Conservation (phyloP, 1,284 basidiomycete species). For the Pterulicium gracile region DNA sequence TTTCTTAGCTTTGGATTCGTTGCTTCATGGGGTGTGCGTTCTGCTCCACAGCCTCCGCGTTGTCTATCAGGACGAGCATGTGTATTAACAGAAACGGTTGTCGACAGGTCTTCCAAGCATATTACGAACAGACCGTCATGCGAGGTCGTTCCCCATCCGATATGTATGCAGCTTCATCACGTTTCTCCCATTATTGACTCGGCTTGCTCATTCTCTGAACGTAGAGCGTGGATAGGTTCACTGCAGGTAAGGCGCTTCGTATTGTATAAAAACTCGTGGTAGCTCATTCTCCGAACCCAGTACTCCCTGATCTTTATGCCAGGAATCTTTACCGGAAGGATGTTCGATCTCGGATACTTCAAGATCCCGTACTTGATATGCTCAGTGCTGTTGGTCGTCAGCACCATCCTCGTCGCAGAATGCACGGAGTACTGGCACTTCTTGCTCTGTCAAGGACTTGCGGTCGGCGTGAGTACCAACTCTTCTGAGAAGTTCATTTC, state of each 20-base stretch:
- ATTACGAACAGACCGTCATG: slow-evolving; percentile 35
- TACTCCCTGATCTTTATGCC: slow-evolving; percentile 39
- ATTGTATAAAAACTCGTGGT: not conserved
- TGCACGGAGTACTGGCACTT: slow-evolving; percentile 41
- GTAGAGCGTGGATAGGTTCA: slow-evolving; percentile 69
- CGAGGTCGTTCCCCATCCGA: slow-evolving; percentile 31
- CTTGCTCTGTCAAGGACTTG: slow-evolving; percentile 34
- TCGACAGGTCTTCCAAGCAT: slow-evolving; percentile 39
- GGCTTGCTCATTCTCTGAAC: slow-evolving; percentile 1
- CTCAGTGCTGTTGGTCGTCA: slow-evolving; percentile 29
- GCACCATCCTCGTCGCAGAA: slow-evolving; percentile 36
- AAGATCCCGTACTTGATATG: slow-evolving; percentile 26
- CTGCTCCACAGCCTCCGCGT: not conserved
- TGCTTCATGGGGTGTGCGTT: slow-evolving; percentile 1
- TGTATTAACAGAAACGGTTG: not conserved
- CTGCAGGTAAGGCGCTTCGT: slow-evolving; percentile 36
- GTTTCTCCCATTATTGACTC: slow-evolving; percentile 6
- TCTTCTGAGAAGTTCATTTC: not conserved
- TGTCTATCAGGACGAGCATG: not conserved
- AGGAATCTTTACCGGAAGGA: slow-evolving; percentile 35
- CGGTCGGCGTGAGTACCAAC: slow-evolving; percentile 23
- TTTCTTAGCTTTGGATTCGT: slow-evolving; percentile 1
- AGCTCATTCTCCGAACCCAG: slow-evolving; percentile 24
- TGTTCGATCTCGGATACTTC: slow-evolving; percentile 44
- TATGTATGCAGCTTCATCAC: slow-evolving; percentile 31